Conservation (phyloP, 2,329 filamentous ascomycete genomes). For the Colletotrichum musae region DNA sequence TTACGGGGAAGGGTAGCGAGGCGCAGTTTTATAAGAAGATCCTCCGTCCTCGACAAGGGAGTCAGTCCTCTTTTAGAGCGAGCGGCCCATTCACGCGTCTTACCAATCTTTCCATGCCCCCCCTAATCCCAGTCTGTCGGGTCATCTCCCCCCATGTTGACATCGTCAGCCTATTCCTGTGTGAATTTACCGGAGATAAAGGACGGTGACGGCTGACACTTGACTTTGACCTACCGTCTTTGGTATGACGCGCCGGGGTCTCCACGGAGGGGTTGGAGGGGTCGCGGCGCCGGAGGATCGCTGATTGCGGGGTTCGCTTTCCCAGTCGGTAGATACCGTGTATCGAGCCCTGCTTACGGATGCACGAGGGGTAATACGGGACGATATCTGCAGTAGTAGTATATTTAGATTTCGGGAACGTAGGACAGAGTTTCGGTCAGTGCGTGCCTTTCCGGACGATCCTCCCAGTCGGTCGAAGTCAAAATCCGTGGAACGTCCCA, state of each 20-base stretch:
- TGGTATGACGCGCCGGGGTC: background rate
- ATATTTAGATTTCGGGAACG: background rate
- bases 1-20: background rate
- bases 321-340: no score
- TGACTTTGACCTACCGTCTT: background rate
- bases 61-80: background rate
- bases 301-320: conserved; percentile 6
- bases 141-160: no score
- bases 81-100: background rate
- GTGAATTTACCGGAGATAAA: background rate
- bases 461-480: background rate
- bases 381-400: background rate
- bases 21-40: background rate
- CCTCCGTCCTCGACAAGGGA: no score
- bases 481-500: background rate
- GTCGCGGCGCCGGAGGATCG: background rate
- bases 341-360: background rate
- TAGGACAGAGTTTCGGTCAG: conserved; percentile 6
- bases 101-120: background rate
- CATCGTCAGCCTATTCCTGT: no score
- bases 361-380: background rate
- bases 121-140: no score
- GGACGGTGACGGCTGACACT: background rate
- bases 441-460: conserved; percentile 16
- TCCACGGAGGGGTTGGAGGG: background rate